phyloP scores from a whole-genome alignment of 306 rosid species.

The Cucumis hystrix region DNA sequence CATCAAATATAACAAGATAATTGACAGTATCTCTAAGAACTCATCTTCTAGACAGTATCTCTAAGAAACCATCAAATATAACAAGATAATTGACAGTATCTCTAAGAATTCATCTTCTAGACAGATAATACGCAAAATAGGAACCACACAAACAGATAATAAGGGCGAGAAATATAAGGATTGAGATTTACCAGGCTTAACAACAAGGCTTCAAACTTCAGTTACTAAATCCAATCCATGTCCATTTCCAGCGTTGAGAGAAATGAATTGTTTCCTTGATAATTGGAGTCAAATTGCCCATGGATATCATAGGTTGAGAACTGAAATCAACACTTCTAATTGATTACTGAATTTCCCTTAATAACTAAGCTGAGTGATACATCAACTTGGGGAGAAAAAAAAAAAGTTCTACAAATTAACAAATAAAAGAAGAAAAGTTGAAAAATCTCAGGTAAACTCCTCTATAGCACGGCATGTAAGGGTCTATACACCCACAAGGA shows the following conservation, averaged over 20 bases:
- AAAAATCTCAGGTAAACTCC: constrained; percentile 3
- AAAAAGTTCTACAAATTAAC: constrained; percentile 4
- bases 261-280: background rate
- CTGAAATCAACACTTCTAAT: background rate
- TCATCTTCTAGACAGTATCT: background rate
- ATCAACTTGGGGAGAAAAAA: background rate
- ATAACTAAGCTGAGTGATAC: constrained; percentile 4
- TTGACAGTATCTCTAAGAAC: background rate
- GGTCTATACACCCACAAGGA: constrained; percentile 18
- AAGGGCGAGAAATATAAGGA: background rate
- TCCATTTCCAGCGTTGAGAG: background rate
- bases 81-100: too few species aligned
- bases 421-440: constrained; percentile 14
- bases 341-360: constrained; percentile 4
- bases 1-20: background rate
- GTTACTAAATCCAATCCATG: too few species aligned
- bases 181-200: background rate
- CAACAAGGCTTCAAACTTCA: constrained; percentile 1
- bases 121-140: background rate
- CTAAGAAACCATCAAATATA: background rate
- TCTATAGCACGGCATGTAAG: constrained; percentile 5
- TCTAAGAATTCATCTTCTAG: background rate
- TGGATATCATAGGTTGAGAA: background rate
- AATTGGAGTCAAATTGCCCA: background rate
- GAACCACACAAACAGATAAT: background rate